Base-by-base conservation (phyloP, 1,284 basidiomycete species). In the Trametes hirsuta region DNA sequence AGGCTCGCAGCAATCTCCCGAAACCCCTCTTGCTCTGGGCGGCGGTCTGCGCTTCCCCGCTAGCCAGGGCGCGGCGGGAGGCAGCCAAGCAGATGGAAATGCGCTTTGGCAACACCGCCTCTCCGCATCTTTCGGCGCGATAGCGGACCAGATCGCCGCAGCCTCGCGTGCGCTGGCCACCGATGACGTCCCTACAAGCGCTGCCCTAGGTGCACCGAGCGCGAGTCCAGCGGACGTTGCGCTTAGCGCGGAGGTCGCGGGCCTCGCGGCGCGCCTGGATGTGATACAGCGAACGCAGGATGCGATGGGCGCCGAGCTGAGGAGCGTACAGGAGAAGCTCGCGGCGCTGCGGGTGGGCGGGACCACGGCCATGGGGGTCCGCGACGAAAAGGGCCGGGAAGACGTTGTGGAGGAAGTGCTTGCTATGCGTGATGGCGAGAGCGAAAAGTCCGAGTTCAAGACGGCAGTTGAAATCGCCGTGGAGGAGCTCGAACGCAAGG, bases 121-220 rank as follows among this genome's bases (percentile, higher is more conserved):
- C 47, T 76, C 77, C 0, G 66, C 71, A 18, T 76, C 76, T 15
- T 77, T 80, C 54, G 72, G 71, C 8, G 71, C 73, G 15, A 75
- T 80, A 66, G 77, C 77, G 3, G 70, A 73, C 24, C 77, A 80
- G 66, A 78, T 80, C 58, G 70, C 72, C 12, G 76, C 75, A 0
- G 76, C 79, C 14, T 77, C 76, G 21, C 74, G 75, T 37, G 75
- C 76, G 5, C 72, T 79, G 47, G 72, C 74, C 21, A 62, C 72
- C 12, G 68, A 75, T 21, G 59, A 63, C 12, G 51, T 65, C 65
- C 41, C 62, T 61, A 37, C 59, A 66, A 6, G 59, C 55, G 6
- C 51, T 9, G 21, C 24, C 24, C 9, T 24, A 1, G 10, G 56
- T 50, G 14, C 55, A 42, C 34, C 12, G 21, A 40, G 41, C 21